These are phyloP conservation scores for Salix caprea DNA, from an alignment of 345 rosid species.

Conservation along the genomic window DNA sequence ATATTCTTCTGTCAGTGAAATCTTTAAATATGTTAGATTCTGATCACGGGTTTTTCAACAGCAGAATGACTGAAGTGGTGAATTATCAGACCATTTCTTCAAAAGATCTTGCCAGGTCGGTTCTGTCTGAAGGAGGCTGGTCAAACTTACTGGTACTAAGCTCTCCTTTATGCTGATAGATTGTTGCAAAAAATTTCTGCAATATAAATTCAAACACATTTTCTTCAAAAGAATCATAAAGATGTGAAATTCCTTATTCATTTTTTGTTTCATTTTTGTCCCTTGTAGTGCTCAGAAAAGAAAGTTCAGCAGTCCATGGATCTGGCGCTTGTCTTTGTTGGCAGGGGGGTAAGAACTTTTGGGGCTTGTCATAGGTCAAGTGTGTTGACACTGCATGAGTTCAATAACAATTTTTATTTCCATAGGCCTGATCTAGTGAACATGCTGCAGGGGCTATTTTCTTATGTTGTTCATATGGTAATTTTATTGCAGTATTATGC, in stretches of 20 bases:
- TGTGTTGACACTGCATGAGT: background rate
- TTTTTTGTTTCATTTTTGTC: background rate
- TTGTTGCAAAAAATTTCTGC: background rate
- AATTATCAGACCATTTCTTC: conserved; percentile 72
- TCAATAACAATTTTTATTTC: background rate
- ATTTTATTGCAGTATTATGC: background rate
- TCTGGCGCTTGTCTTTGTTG: conserved; percentile 79
- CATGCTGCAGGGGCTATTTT: background rate
- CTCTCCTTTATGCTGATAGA: background rate
- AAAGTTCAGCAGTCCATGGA: conserved; percentile 52
- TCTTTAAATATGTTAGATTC: conserved; percentile 1
- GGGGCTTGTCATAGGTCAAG: too few species aligned
- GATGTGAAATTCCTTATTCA: background rate
- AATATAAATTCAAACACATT: background rate
- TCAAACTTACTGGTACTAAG: conserved; percentile 65
- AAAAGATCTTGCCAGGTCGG: conserved; percentile 60
- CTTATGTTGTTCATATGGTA: background rate
- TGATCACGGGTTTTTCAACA: conserved; percentile 24
- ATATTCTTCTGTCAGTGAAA: background rate
- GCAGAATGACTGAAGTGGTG: conserved; percentile 39
- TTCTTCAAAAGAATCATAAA: background rate
- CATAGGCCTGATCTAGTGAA: background rate
- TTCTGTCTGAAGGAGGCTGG: conserved; percentile 74
- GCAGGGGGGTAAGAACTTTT: conserved; percentile 64
- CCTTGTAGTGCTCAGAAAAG: conserved; percentile 58